These are phyloP conservation scores for Alternaria alternata DNA, from an alignment of 2,329 filamentous ascomycete species.

Conservation along the genomic window DNA sequence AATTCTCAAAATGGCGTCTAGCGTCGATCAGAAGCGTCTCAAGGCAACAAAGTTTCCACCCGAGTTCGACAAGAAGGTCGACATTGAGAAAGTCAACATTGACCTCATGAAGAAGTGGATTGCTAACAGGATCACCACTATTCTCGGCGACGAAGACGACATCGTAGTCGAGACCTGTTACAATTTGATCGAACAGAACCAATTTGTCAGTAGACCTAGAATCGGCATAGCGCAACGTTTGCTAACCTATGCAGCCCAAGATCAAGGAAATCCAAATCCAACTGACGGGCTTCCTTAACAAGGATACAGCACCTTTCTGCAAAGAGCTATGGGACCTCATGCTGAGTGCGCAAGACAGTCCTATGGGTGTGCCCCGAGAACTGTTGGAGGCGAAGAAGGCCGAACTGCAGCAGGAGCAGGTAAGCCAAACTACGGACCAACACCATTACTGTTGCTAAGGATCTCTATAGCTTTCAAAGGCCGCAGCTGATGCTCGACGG, in stretches of 20 bases:
- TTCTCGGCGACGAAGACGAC: constrained; percentile 92
- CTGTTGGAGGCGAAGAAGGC: constrained; percentile 95
- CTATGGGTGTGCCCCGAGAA: constrained; percentile 92
- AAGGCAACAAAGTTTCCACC: constrained; percentile 92
- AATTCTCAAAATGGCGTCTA: constrained; percentile 71
- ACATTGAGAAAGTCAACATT: constrained; percentile 96
- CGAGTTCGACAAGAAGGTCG: constrained; percentile 94
- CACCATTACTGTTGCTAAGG: constrained; percentile 27
- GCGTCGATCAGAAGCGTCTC: constrained; percentile 87
- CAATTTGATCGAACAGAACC: constrained; percentile 73
- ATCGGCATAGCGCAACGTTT: not conserved
- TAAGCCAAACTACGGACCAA: constrained; percentile 48
- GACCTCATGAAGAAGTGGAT: constrained; percentile 99
- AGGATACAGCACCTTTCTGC: constrained; percentile 87
- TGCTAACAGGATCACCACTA: constrained; percentile 82
- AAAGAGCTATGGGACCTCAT: constrained; percentile 93
- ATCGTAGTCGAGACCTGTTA: constrained; percentile 88
- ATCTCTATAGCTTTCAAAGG: constrained; percentile 77
- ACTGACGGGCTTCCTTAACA: constrained; percentile 92
- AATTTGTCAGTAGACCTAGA: constrained; percentile 69
- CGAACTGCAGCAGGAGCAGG: constrained; percentile 95
- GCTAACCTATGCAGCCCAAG: constrained; percentile 72
- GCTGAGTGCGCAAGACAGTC: constrained; percentile 85
- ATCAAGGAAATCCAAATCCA: constrained; percentile 96
- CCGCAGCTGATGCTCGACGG: constrained; percentile 75